A percentile compares a stretch with the other conserved stretches of the same genome.
Conservation (phyloP, 2,329 filamentous ascomycete species). For the Chrysoporthe deuterocubensis region DNA sequence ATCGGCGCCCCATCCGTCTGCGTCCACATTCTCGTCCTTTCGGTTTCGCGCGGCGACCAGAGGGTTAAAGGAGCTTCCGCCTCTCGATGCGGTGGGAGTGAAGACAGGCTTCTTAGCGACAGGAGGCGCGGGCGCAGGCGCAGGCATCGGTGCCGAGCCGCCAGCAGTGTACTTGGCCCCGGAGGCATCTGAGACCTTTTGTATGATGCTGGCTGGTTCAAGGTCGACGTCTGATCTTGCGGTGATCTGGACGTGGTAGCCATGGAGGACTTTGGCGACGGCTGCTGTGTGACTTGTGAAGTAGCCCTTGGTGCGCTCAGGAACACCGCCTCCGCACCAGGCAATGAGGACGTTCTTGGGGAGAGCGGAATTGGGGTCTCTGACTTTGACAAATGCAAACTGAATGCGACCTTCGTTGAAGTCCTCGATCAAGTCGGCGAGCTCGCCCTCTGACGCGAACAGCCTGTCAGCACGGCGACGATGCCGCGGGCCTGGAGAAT, state of each 20-base stretch:
- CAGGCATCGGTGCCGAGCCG: slow-evolving; percentile 56
- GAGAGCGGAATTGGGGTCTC: slow-evolving; percentile 86
- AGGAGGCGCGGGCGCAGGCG: slow-evolving; percentile 66
- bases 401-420: slow-evolving; percentile 97
- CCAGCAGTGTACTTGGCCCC: slow-evolving; percentile 89
- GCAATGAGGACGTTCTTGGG: slow-evolving; percentile 93
- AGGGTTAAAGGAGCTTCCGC: slow-evolving; percentile 65
- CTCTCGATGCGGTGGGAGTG: slow-evolving; percentile 68
- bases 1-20: slow-evolving; percentile 93
- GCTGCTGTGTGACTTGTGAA: slow-evolving; percentile 93
- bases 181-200: slow-evolving; percentile 93
- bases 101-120: slow-evolving; percentile 90
- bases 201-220: slow-evolving; percentile 82
- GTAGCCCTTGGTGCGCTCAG: slow-evolving; percentile 98
- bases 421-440: slow-evolving; percentile 88
- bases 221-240: slow-evolving; percentile 90
- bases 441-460: slow-evolving; percentile 74
- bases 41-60: slow-evolving; percentile 67
- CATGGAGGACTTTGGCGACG: slow-evolving; percentile 90
- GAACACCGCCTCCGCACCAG: slow-evolving; percentile 97
- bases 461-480: slow-evolving; percentile 28
- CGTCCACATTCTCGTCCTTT: slow-evolving; percentile 66
- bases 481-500: slow-evolving; percentile 1
- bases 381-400: slow-evolving; percentile 96
- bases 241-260: slow-evolving; percentile 97